Base-by-base conservation (phyloP, 2,329 filamentous ascomycete genomes). In the Colletotrichum gloeosporioides region DNA sequence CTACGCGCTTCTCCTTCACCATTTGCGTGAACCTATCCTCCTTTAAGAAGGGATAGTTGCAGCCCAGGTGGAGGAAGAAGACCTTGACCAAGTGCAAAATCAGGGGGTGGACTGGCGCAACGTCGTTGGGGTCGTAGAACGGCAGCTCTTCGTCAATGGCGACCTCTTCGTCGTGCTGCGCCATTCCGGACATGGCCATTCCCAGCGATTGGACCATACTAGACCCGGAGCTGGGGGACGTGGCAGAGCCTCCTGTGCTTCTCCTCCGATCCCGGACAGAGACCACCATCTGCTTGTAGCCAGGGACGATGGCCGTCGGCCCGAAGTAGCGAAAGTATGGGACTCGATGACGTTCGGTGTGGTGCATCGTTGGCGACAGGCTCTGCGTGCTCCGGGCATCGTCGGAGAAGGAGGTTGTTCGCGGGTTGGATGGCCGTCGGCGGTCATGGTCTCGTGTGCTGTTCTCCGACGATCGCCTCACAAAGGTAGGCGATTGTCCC, bases 241-340 rank as follows among this genome's bases (percentile, higher is more conserved):
- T 86, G 10, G 85, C 87, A 1, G 92, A 93, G 67, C 88, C 89
- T 8, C 86, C 88, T 10, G 88, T 89, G 69, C 92, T 92, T 29
- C 90, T 89, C 29, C 92, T 90, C 75, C 92, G 88, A 76, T 94
- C 92, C 75, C 93, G 90, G 34, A 96, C 92, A 70, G 94, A 93
- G 75, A 94, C 93, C 31, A 98, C 95, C 95, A 98, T 98, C 83
- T 98, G 95, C 84, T 98, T 98, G 86, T 96, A 98, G 27, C 95
- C 95, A 2, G 95, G 95, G 69, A 97, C 95, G 81, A 98, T 98
- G 77, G 95, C 96, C 1, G 96, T 98, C 0, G 95, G 95, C 0
- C 95, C 96, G 82, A 98, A 97, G 84, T 97, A 98, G 76, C 96
- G 90, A 80, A 98, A 98, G 83, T 97, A 98, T 0, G 95, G 95